Conservation (phyloP, 768 basidiomycete genomes). For the Mycena maculata region DNA sequence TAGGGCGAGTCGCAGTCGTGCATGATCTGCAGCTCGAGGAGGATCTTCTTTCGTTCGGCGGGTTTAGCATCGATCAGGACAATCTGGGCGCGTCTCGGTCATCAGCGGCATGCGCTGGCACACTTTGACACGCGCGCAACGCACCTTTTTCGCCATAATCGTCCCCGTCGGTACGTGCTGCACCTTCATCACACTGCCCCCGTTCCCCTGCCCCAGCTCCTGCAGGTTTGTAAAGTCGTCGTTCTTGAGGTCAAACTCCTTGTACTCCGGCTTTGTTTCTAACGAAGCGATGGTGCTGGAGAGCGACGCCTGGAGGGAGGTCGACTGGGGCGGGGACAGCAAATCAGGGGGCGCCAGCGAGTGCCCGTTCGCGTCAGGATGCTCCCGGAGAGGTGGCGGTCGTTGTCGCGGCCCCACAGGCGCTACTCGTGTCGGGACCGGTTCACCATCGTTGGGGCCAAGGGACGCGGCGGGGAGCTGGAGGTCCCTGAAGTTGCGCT, state of each 20-base stretch:
- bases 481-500: constrained; percentile 90
- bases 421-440: constrained; percentile 61
- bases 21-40: constrained; percentile 98
- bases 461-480: constrained; percentile 71
- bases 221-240: constrained; percentile 89
- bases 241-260: constrained; percentile 74
- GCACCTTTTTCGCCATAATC: constrained; percentile 98
- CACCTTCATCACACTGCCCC: constrained; percentile 97
- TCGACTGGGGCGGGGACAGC: constrained; percentile 57
- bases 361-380: constrained; percentile 70
- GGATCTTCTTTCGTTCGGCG: constrained; percentile 94
- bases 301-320: constrained; percentile 82
- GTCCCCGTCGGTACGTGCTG: constrained; percentile 91
- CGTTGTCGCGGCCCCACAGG: constrained; percentile 67
- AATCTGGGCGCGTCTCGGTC: constrained; percentile 61
- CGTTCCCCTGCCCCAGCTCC: constrained; percentile 96
- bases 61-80: constrained; percentile 97
- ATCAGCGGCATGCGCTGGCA: constrained; percentile 24
- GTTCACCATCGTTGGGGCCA: constrained; percentile 47
- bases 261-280: constrained; percentile 87
- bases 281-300: constrained; percentile 87
- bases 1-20: constrained; percentile 94
- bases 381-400: constrained; percentile 76
- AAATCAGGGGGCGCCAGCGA: constrained; percentile 57
- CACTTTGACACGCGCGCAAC: constrained; percentile 38